Evolutionary conservation across 2,329 filamentous ascomycete species (phyloP), one percentile per base, ranked within the genome.

Genomic region (Beauveria rudraprayagi): DNA sequence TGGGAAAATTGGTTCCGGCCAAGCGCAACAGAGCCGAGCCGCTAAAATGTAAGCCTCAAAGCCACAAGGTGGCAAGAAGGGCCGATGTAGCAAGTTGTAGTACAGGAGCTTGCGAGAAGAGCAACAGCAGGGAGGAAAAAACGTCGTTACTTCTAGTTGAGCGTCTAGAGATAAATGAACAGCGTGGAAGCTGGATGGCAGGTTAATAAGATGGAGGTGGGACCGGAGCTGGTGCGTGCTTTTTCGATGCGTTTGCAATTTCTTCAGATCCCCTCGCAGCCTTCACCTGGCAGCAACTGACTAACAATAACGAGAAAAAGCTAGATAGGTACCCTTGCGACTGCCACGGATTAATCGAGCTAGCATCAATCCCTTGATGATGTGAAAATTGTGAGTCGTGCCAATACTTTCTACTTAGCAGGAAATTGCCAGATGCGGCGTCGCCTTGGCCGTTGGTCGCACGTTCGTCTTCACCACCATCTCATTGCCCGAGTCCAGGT

Each of bases 201-300:
- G 30, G 46, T 28, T 7, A 48, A 58, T 3, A 28, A 58, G 55
- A 50, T 58, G 52, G 37, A 44, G 52, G 55, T 58, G 55, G 55
- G 37, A 58, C 55, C 30, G 7, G 19, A 16, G 44, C 44, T 58
- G 46, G 55, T 58, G 55, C 55, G 55, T 58, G 55, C 55, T 58
- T 58, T 56, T 10, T 50, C n/a, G 22, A 46, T 26, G 55, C 19
- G 55, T 50, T 50, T 44, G 37, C 52, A 43, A 3, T 28, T 11
- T n/a, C 14, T 44, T 10, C 16, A 30, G 10, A 6, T 16, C 14
- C 40, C 28, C 17, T 53, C 34, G 19, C 51, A 30, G 22, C 17
- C 14, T 43, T 30, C 28, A 4, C 40, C 34, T n/a, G n/a, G 40
- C 22, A 55, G 28, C 26, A 37, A 41, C 16, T 11, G 7, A 8